These are phyloP conservation scores for Neoascochyta sp. DNA, from an alignment of 2,329 filamentous ascomycete genomes.

Conservation along the genomic window DNA sequence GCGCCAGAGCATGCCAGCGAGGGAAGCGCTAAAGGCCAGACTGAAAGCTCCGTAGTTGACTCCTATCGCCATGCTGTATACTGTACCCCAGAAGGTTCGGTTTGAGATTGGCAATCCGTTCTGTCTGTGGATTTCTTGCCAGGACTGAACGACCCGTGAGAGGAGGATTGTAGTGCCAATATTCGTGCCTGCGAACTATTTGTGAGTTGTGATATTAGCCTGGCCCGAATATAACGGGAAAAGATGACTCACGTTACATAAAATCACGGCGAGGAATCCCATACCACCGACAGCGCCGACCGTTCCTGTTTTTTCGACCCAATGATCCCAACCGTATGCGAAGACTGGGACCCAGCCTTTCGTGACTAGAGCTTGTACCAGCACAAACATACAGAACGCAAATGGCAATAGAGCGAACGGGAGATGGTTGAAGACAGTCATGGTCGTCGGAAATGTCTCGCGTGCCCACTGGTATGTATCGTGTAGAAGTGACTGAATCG, in stretches of 20 bases:
- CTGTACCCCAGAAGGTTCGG: slow-evolving; percentile 68
- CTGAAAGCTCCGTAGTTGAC: slow-evolving; percentile 75
- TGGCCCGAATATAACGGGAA: background rate
- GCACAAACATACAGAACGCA: slow-evolving; percentile 69
- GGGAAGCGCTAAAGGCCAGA: slow-evolving; percentile 65
- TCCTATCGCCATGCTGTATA: slow-evolving; percentile 71
- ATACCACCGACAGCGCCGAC: slow-evolving; percentile 68
- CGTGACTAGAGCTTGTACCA: slow-evolving; percentile 68
- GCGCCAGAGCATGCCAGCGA: slow-evolving; percentile 69
- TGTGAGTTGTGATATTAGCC: background rate
- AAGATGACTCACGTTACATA: slow-evolving; percentile 68
- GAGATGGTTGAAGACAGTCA: slow-evolving; percentile 61
- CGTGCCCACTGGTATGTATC: slow-evolving; percentile 57
- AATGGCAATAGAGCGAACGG: slow-evolving; percentile 68
- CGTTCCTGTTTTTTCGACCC: slow-evolving; percentile 66
- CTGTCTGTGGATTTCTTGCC: slow-evolving; percentile 56
- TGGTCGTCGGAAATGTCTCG: slow-evolving; percentile 67
- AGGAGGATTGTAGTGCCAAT: slow-evolving; percentile 73
- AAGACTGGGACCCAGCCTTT: slow-evolving; percentile 74
- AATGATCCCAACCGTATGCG: slow-evolving; percentile 69
- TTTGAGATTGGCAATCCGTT: slow-evolving; percentile 54
- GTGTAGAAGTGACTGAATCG: slow-evolving; percentile 51
- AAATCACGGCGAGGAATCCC: slow-evolving; percentile 66
- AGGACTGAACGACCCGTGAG: slow-evolving; percentile 66
- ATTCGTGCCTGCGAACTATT: slow-evolving; percentile 70